Evolutionary conservation across 1,139 yeast genomes (phyloP).

Genomic region (Saccharomyces uvarum): DNA sequence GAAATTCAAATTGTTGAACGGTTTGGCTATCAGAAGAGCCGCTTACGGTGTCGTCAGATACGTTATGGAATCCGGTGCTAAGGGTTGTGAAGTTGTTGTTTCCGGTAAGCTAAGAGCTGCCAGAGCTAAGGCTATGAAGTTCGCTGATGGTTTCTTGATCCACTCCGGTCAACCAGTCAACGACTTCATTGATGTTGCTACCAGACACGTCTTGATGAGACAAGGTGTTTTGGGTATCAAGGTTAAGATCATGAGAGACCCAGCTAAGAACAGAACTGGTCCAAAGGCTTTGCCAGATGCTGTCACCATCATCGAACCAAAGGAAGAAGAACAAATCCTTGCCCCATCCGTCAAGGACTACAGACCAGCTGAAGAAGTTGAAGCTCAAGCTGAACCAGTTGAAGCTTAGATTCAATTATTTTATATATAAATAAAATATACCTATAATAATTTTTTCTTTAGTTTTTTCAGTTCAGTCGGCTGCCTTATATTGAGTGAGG

Average conservation of each 20-base stretch:
- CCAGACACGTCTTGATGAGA: constrained; percentile 99
- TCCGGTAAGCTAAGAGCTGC: constrained; percentile 99
- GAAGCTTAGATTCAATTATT: constrained; percentile 23
- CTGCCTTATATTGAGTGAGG: not conserved
- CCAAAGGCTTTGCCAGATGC: constrained; percentile 94
- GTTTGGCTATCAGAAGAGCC: constrained; percentile 99
- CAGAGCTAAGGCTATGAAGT: constrained; percentile 99
- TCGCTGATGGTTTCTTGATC: constrained; percentile 99
- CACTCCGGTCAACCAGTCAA: constrained; percentile 99
- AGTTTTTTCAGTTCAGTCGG: not conserved
- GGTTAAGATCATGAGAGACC: constrained; percentile 99
- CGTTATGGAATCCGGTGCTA: constrained; percentile 99
- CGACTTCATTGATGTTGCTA: constrained; percentile 97
- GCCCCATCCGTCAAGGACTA: constrained; percentile 81
- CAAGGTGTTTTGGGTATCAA: constrained; percentile 99
- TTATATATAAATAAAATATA: not conserved
- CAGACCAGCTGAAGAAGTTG: constrained; percentile 41
- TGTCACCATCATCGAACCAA: constrained; percentile 91
- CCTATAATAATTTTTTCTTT: not conserved
- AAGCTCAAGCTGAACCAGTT: constrained; percentile 30
- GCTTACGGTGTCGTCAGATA: constrained; percentile 99
- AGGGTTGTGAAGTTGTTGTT: constrained; percentile 99
- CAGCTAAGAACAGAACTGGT: constrained; percentile 84
- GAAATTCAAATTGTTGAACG: constrained; percentile 95
- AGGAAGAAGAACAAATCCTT: constrained; percentile 85